Evolutionary conservation across 225 moss, liverwort and hornwort genomes (phyloP).

Genomic region (Bryum argenteum): DNA sequence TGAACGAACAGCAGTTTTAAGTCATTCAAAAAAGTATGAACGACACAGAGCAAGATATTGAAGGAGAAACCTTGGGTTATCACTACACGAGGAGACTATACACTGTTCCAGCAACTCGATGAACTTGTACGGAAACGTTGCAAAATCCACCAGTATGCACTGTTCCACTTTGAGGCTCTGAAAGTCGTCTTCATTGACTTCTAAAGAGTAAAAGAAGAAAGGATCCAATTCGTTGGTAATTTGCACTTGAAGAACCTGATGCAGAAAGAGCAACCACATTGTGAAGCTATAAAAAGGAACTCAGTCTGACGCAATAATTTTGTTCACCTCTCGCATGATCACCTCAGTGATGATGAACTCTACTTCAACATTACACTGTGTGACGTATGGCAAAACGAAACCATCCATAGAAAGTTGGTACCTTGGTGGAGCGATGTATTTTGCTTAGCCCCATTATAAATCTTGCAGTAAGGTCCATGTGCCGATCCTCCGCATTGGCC

Average conservation of each 20-base stretch:
- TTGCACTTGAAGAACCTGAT: conserved; percentile 94
- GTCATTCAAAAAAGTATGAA: not conserved
- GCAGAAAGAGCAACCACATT: conserved; percentile 21
- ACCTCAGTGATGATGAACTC: conserved; percentile 14
- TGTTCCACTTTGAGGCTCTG: conserved; percentile 98
- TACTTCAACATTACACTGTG: not conserved
- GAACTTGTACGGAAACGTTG: conserved; percentile 97
- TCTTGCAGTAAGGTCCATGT: conserved; percentile 90
- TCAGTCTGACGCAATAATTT: not conserved
- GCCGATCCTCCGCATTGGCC: conserved; percentile 81
- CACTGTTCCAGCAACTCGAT: conserved; percentile 99
- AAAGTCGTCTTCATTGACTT: conserved; percentile 98
- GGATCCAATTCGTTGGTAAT: conserved; percentile 96
- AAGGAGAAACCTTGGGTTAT: conserved; percentile 68
- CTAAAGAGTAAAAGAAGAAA: conserved; percentile 94
- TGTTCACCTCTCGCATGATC: conserved; percentile 4
- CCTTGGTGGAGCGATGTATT: conserved; percentile 89
- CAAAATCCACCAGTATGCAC: conserved; percentile 96
- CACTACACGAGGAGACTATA: conserved; percentile 74
- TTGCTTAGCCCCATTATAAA: conserved; percentile 96
- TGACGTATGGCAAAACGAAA: conserved; percentile 15
- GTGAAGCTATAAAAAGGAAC: conserved; percentile 12
- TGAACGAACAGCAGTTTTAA: too few relatives aligned
- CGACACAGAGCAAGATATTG: not conserved
- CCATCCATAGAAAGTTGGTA: conserved; percentile 28